Percentiles rank a stretch among this genome's conserved stretches.
Conservation (phyloP, 176 grass and related monocot species). For the Oryza nivara region DNA sequence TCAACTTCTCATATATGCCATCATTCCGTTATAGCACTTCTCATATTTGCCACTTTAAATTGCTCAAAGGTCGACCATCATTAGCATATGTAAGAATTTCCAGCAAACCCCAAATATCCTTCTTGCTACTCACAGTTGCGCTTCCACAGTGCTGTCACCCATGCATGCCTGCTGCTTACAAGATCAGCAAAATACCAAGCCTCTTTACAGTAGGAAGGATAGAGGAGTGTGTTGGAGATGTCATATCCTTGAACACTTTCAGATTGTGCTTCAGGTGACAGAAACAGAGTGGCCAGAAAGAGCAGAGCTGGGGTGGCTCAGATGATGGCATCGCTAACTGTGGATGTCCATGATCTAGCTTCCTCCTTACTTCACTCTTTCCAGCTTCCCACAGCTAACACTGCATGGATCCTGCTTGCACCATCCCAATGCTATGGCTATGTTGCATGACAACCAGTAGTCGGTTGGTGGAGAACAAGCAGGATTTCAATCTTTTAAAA, state of each 20-base stretch:
- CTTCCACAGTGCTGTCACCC: too few relatives aligned
- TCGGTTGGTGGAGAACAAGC: too few relatives aligned
- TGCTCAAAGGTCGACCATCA: background rate
- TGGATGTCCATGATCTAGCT: background rate
- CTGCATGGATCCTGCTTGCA: background rate
- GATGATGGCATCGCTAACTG: background rate
- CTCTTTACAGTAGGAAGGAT: background rate
- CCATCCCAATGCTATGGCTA: background rate
- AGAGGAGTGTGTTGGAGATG: background rate
- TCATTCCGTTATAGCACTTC: background rate
- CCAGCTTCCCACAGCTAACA: background rate
- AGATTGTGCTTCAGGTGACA: background rate
- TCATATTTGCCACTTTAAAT: background rate
- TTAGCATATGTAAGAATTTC: background rate
- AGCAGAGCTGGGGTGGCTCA: background rate
- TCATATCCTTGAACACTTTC: background rate
- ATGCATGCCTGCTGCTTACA: background rate
- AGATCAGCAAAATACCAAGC: background rate
- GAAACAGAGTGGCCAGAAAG: background rate
- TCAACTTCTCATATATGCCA: background rate
- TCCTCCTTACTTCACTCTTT: background rate
- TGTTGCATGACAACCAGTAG: background rate
- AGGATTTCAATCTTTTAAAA: too few relatives aligned
- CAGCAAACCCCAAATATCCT: background rate
- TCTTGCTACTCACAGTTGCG: too few relatives aligned